phyloP scores from a whole-genome alignment of 192 early-diverging fungal species.

The Phlyctochytrium planicorne region DNA sequence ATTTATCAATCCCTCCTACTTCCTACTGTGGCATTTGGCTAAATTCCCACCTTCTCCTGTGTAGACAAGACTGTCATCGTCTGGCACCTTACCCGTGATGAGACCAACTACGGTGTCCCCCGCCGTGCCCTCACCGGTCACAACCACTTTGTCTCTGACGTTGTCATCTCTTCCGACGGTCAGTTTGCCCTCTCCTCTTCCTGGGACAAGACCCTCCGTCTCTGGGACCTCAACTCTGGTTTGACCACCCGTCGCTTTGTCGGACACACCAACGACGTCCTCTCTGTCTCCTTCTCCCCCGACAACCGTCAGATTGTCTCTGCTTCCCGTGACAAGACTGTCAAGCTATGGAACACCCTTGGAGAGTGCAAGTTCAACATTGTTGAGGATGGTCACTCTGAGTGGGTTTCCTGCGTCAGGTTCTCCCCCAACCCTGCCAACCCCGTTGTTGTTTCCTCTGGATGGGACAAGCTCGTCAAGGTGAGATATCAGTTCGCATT shows the following conservation, averaged over 20 bases:
- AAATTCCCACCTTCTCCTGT: background rate
- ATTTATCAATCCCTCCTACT: no score
- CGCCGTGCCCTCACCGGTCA: conserved; percentile 91
- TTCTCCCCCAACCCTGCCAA: conserved; percentile 99
- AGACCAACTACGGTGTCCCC: conserved; percentile 87
- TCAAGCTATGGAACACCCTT: conserved; percentile 99
- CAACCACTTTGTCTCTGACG: conserved; percentile 99
- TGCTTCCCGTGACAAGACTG: conserved; percentile 96
- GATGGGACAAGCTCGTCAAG: conserved; percentile 99
- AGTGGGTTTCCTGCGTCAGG: conserved; percentile 99
- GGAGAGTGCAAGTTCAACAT: conserved; percentile 99
- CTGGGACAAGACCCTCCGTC: conserved; percentile 98
- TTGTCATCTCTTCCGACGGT: conserved; percentile 98
- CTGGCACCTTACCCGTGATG: conserved; percentile 95
- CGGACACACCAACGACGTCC: conserved; percentile 96
- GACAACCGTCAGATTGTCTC: conserved; percentile 99
- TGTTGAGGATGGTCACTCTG: conserved; percentile 92
- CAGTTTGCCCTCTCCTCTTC: conserved; percentile 98
- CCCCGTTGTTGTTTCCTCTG: conserved; percentile 96
- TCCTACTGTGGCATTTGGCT: no score
- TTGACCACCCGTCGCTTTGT: conserved; percentile 95
- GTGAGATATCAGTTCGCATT: conserved; percentile 46
- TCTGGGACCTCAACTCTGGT: conserved; percentile 98
- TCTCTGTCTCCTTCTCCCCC: conserved; percentile 99
- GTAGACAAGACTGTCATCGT: conserved; percentile 97